Conservation (phyloP, 768 basidiomycete species). For the Suillus hirtellus region DNA sequence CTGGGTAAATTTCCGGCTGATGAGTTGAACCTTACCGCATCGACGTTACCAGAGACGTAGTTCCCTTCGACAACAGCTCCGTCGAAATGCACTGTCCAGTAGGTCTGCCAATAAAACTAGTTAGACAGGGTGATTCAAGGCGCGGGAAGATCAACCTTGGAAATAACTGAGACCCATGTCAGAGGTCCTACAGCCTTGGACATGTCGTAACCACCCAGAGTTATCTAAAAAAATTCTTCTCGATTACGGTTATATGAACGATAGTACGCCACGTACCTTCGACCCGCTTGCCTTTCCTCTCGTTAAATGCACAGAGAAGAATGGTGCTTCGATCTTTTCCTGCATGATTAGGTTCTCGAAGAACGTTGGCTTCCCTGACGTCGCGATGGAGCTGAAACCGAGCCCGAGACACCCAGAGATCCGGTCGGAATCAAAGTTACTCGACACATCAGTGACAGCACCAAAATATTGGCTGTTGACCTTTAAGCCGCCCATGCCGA, state of each 20-base stretch:
- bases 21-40: conserved; percentile 19
- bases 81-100: conserved; percentile 58
- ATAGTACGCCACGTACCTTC: conserved; percentile 37
- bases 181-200: conserved; percentile 33
- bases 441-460: conserved; percentile 45
- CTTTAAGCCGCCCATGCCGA: conserved; percentile 46
- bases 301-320: conserved; percentile 64
- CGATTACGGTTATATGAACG: neutral
- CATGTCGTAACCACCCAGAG: conserved; percentile 35
- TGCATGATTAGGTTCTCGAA: conserved; percentile 60
- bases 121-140: neutral
- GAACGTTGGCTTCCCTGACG: conserved; percentile 48
- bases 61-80: conserved; percentile 39
- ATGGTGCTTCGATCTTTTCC: conserved; percentile 40
- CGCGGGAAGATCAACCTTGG: conserved; percentile 29
- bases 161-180: conserved; percentile 38
- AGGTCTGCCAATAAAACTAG: conserved; percentile 41
- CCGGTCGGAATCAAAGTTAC: conserved; percentile 51
- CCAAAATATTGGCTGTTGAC: conserved; percentile 58
- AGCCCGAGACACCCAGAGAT: conserved; percentile 62
- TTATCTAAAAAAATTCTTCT: conserved; percentile 1
- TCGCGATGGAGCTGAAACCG: conserved; percentile 59
- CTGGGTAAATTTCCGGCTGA: conserved; percentile 8
- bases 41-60: conserved; percentile 6
- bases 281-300: conserved; percentile 43